Base-by-base conservation (phyloP, 106 monocot genomes). In the Alisma plantagoaquatica region DNA sequence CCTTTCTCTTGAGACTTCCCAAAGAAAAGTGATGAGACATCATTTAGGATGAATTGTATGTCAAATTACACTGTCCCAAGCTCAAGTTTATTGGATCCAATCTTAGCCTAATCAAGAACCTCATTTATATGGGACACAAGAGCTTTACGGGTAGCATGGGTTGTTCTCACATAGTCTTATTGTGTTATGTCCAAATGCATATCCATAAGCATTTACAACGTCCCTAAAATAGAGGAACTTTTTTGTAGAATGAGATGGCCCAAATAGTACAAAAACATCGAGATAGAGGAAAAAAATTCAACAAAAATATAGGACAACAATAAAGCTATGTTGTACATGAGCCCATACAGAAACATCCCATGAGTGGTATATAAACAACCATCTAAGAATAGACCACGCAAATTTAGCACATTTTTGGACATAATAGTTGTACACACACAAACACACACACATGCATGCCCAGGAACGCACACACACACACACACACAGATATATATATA, bases 191-290 rank as follows among this genome's bases (percentile, higher is more conserved):
- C 98, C 48, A 99, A 66, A 45, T 78, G 71, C 22, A 90, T 99
- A 66, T 90, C 98, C 85, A 99, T 86, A 31, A 99, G 79, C 98
- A 99, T 86, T 71, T 99, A 90, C 50, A 99, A 60, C 98, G 90
- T 99, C 21, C 98, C 98, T 99, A 58, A 62, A 65, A 33, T n/a
- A 28, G 22, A 10, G 10, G 10, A 11, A 30, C 57, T 58, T 2
- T 7, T 33, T 23, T 41, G 7, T 33, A 23, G 35, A 38, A 38
- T 7, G 35, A 38, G 35, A 7, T 38, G 35, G 14, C n/a, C n/a
- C n/a, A n/a, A n/a, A n/a, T n/a, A n/a, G 35, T 38, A 38, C 9
- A 38, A 7, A 38, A 38, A 6, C 35, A 38, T 7, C 9, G 9
- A 14, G 14, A 38, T 7, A 7, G 14, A 6, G 14, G 35, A 38